Conservation (phyloP, 495 filamentous ascomycete species). For the Halenospora varia region DNA sequence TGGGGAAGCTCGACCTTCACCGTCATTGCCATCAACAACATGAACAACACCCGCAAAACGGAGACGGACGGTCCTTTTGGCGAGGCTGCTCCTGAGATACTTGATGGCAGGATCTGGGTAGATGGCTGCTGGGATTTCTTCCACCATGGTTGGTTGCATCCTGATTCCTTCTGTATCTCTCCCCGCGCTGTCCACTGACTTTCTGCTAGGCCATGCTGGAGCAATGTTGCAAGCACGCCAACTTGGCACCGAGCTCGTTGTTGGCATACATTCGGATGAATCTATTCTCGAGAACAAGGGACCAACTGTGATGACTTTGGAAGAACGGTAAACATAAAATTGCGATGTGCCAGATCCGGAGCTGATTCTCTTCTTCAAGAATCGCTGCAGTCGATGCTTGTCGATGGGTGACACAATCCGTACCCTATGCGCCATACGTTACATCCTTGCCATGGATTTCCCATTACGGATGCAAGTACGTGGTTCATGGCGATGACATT, state of each 20-base stretch:
- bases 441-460: conserved; percentile 90
- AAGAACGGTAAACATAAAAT: conserved; percentile 62
- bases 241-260: conserved; percentile 79
- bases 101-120: conserved; percentile 84
- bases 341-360: neutral
- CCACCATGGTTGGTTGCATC: conserved; percentile 69
- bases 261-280: conserved; percentile 92
- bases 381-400: conserved; percentile 88
- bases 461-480: conserved; percentile 87
- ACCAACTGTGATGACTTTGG: conserved; percentile 91
- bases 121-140: conserved; percentile 99
- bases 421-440: conserved; percentile 90
- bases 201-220: conserved; percentile 75
- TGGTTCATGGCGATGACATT: conserved; percentile 90
- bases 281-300: conserved; percentile 95
- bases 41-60: neutral
- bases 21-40: neutral
- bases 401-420: conserved; percentile 81
- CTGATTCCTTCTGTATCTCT: conserved; percentile 1
- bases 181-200: neutral
- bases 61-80: conserved; percentile 19
- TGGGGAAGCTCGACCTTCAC: neutral
- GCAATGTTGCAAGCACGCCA: conserved; percentile 90
- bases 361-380: conserved; percentile 24
- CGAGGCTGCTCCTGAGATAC: conserved; percentile 31